Percentiles rank a stretch among this genome's conserved stretches.
phyloP scores from a whole-genome alignment of 257 asterid genomes.

The Forsythia viridissima region DNA sequence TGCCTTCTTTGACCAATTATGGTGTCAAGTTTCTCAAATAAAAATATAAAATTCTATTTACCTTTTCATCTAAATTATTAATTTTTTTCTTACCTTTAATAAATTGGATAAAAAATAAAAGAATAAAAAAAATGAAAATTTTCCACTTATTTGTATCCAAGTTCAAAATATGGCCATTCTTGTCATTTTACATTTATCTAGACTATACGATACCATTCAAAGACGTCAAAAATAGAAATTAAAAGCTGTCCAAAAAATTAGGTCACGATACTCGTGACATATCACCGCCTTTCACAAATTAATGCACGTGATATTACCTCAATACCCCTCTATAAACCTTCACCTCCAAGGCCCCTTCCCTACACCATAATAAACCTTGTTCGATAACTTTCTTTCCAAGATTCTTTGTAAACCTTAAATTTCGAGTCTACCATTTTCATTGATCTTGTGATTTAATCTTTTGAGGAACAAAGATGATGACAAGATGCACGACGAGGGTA shows the following conservation, averaged over 20 bases:
- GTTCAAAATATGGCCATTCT: background rate
- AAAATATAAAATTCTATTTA: background rate
- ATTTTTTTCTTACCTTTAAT: too few relatives aligned
- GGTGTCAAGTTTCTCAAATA: background rate
- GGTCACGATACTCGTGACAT: background rate
- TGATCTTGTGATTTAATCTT: background rate
- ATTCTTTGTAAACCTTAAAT: constrained; percentile 21
- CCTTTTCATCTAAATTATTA: too few relatives aligned
- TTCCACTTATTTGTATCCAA: background rate
- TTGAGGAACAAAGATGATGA: constrained; percentile 43
- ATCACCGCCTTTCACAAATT: constrained; percentile 27
- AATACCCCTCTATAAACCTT: constrained; percentile 27
- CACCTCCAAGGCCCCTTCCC: background rate
- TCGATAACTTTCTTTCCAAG: constrained; percentile 33
- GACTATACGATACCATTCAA: background rate
- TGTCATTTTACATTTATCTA: constrained; percentile 17
- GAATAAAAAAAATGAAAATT: too few relatives aligned
- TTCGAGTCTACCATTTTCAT: background rate
- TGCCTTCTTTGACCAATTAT: background rate
- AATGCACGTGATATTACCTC: constrained; percentile 29
- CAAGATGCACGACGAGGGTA: constrained; percentile 44
- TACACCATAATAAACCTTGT: background rate
- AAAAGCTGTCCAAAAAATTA: background rate
- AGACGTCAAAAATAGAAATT: constrained; percentile 27
- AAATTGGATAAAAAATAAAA: too few relatives aligned